Evolutionary conservation across 2,329 filamentous ascomycete species (phyloP).

Genomic region (Phoma sp.): DNA sequence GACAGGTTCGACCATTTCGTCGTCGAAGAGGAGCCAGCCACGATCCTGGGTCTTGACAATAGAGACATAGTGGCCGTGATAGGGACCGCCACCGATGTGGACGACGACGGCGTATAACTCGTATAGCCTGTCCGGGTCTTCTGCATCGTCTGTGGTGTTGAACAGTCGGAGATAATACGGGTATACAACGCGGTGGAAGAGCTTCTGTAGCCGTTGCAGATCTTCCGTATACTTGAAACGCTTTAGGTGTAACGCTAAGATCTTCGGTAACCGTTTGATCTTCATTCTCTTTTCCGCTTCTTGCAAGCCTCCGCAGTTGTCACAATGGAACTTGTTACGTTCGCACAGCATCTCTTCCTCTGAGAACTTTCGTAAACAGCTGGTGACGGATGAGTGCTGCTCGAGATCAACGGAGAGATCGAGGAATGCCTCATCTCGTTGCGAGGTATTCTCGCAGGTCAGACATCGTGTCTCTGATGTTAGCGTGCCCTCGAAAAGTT

Average conservation of each 20-base stretch:
- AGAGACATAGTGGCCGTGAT: slow-evolving; percentile 96
- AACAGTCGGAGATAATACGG: slow-evolving; percentile 96
- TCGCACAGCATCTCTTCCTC: slow-evolving; percentile 98
- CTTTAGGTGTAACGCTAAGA: slow-evolving; percentile 91
- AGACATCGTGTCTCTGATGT: slow-evolving; percentile 96
- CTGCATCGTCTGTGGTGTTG: slow-evolving; percentile 94
- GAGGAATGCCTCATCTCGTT: slow-evolving; percentile 93
- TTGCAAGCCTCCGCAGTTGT: slow-evolving; percentile 93
- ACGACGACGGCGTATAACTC: slow-evolving; percentile 97
- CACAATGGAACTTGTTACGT: slow-evolving; percentile 98
- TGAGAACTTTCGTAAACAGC: slow-evolving; percentile 93
- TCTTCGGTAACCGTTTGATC: slow-evolving; percentile 90
- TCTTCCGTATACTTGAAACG: slow-evolving; percentile 99
- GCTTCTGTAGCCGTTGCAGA: slow-evolving; percentile 88
- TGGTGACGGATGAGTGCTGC: slow-evolving; percentile 93
- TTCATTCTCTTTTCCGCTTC: slow-evolving; percentile 99
- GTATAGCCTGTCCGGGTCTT: slow-evolving; percentile 91
- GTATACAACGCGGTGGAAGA: slow-evolving; percentile 96
- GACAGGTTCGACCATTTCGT: slow-evolving; percentile 98
- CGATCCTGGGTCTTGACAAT: slow-evolving; percentile 97
- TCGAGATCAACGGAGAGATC: slow-evolving; percentile 96
- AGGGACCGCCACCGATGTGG: slow-evolving; percentile 94
- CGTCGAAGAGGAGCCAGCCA: slow-evolving; percentile 95
- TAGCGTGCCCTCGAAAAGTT: slow-evolving; percentile 92
- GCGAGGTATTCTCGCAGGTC: slow-evolving; percentile 94